phyloP scores from a whole-genome alignment of 805 yeast genomes.

The Starmerella cellae region DNA sequence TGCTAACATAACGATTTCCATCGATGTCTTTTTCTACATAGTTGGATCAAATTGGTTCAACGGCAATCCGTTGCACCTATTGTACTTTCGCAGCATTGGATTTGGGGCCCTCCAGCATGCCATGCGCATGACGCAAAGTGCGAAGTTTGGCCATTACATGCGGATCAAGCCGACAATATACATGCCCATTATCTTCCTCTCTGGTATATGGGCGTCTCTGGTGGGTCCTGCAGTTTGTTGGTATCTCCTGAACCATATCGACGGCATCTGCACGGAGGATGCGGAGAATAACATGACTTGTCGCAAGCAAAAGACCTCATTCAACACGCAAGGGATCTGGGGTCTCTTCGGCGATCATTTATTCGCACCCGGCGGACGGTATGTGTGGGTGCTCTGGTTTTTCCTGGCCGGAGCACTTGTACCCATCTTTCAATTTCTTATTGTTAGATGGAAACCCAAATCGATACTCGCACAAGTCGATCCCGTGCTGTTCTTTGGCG shows the following conservation, averaged over 20 bases:
- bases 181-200: constrained; percentile 38
- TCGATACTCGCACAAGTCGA: constrained; percentile 35
- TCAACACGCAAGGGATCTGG: constrained; percentile 49
- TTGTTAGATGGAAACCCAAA: constrained; percentile 30
- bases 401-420: constrained; percentile 44
- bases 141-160: constrained; percentile 50
- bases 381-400: constrained; percentile 45
- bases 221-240: constrained; percentile 33
- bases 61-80: constrained; percentile 44
- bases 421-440: constrained; percentile 31
- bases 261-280: constrained; percentile 37
- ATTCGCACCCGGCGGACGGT: constrained; percentile 51
- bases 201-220: constrained; percentile 33
- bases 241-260: constrained; percentile 30
- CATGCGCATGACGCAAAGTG: constrained; percentile 33
- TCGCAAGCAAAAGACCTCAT: constrained; percentile 34
- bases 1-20: constrained; percentile 46
- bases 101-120: constrained; percentile 43
- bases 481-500: constrained; percentile 54
- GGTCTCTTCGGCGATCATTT: constrained; percentile 45
- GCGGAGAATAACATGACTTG: constrained; percentile 47
- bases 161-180: constrained; percentile 50
- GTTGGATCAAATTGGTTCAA: constrained; percentile 26
- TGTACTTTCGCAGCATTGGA: constrained; percentile 42
- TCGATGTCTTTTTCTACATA: constrained; percentile 50